Base-by-base conservation (phyloP, 176 grass and related monocot species). In the Carex kokanica region DNA sequence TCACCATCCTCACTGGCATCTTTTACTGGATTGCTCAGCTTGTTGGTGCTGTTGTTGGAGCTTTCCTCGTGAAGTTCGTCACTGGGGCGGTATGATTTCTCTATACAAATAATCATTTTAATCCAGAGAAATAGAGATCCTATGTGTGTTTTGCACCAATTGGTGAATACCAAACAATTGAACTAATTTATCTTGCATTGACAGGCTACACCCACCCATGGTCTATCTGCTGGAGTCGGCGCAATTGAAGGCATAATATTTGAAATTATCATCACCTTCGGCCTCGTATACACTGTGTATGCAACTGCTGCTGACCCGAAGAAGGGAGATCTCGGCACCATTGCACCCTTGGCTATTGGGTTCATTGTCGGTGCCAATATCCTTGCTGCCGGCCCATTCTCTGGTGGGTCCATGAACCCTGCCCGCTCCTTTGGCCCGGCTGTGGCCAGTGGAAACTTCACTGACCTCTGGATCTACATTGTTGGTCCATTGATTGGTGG, bases 11-110 rank as follows among this genome's bases (percentile, higher is more conserved):
- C 17, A 92, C 93, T 16, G 93, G 90, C 61, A 12, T 95, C 84
- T 90, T 95, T 87, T 95, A 92, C 64, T 92, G 93, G 93, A 27
- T 95, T 8, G 93, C 90, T 32, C 93, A 95, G 86, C 88, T 92
- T 52, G 86, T 94, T 58, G 90, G 93, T 18, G 93, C 92, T 77
- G 82, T 88, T 79, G 86, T 88, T 27, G 92, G 90, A 69, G 83
- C 92, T 54, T 73, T 90, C 61, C 90, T 94, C 47, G 85, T 94
- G 54, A 83, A 84, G 63, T 91, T 70, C 62, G 83, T 62, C 84
- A 94, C 93, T 9, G 93, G 93, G 64, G 7, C 80, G 78, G 89
- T 94, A 94, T 34, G 60, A 56, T 17, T 77, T 82, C 9, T 31
- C 3, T 55, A 69, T 45, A 77, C 6, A 36, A 25, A 17, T 13